Evolutionary conservation across 2,329 filamentous ascomycete genomes (phyloP).

Genomic region (Aspergillus ibericus): DNA sequence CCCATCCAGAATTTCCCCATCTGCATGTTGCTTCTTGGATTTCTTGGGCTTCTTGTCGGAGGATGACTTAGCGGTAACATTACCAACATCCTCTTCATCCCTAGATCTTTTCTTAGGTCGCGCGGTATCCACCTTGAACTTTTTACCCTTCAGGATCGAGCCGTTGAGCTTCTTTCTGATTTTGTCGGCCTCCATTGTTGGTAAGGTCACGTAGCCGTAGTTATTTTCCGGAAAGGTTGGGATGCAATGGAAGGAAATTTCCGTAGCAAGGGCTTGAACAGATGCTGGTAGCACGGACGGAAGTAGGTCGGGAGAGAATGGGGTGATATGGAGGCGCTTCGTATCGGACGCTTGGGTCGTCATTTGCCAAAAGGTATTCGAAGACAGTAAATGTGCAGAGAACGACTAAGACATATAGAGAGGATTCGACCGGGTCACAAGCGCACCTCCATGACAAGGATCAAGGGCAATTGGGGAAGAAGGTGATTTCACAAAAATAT

Average conservation of each 20-base stretch:
- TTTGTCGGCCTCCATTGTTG: slow-evolving; percentile 79
- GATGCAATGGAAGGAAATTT: slow-evolving; percentile 84
- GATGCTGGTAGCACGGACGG: slow-evolving; percentile 69
- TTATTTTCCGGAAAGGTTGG: slow-evolving; percentile 85
- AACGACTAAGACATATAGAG: background rate
- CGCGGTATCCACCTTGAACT: slow-evolving; percentile 81
- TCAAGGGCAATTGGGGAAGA: background rate
- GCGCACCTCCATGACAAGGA: background rate
- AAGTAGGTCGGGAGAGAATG: slow-evolving; percentile 74
- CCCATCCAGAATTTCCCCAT: slow-evolving; percentile 61
- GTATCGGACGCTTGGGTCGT: slow-evolving; percentile 20
- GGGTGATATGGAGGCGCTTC: slow-evolving; percentile 79
- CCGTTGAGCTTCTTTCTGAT: slow-evolving; percentile 89
- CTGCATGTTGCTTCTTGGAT: slow-evolving; percentile 51
- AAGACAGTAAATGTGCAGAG: background rate
- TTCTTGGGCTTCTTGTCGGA: slow-evolving; percentile 38
- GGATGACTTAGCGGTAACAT: slow-evolving; percentile 19
- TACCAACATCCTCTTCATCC: slow-evolving; percentile 35
- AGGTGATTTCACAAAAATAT: background rate
- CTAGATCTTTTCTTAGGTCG: slow-evolving; percentile 60
- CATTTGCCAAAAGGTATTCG: slow-evolving; percentile 17
- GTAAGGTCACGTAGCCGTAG: slow-evolving; percentile 88
- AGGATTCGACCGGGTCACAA: background rate
- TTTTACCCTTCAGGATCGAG: slow-evolving; percentile 76
- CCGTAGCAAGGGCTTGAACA: slow-evolving; percentile 65